Conservation (phyloP, 345 rosid genomes). For the Acer campestre region DNA sequence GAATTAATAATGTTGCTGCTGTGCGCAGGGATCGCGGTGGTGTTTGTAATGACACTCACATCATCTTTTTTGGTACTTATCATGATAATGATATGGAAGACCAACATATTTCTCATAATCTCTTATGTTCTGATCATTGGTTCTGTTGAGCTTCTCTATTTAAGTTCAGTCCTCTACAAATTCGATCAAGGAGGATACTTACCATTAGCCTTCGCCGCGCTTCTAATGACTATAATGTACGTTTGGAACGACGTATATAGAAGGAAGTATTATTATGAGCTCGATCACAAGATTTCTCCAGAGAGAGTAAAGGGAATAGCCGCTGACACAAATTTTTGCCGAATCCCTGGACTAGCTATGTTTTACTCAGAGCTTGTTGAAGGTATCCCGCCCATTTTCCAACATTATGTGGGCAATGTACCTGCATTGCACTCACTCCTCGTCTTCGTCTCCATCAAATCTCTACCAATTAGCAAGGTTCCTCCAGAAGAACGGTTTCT, state of each 20-base stretch:
- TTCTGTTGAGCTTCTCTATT: slow-evolving; percentile 34
- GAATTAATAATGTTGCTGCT: too few species aligned
- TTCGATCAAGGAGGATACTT: slow-evolving; percentile 52
- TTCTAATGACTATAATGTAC: slow-evolving; percentile 44
- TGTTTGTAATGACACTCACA: slow-evolving; percentile 45
- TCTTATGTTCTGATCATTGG: slow-evolving; percentile 28
- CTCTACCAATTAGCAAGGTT: slow-evolving; percentile 41
- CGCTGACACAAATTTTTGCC: background rate
- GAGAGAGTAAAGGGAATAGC: slow-evolving; percentile 28
- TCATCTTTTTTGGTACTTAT: slow-evolving; percentile 44
- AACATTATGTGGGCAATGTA: slow-evolving; percentile 44
- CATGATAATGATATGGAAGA: slow-evolving; percentile 63
- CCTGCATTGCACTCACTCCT: slow-evolving; percentile 43
- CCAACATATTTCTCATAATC: slow-evolving; percentile 37
- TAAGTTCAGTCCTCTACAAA: slow-evolving; percentile 55
- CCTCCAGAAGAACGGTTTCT: slow-evolving; percentile 37
- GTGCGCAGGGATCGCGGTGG: slow-evolving; percentile 52
- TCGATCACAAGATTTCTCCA: slow-evolving; percentile 39
- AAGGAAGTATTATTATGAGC: slow-evolving; percentile 45
- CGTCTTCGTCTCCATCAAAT: slow-evolving; percentile 47
- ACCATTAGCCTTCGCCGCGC: slow-evolving; percentile 38
- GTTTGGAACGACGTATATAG: slow-evolving; percentile 45
- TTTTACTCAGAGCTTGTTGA: slow-evolving; percentile 53
- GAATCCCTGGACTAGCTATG: slow-evolving; percentile 46
- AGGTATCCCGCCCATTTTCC: slow-evolving; percentile 45